A percentile compares a stretch with the other conserved stretches of the same genome.
Evolutionary conservation across 768 basidiomycete species (phyloP).

Genomic region (Xerocomellus chrysenteron): DNA sequence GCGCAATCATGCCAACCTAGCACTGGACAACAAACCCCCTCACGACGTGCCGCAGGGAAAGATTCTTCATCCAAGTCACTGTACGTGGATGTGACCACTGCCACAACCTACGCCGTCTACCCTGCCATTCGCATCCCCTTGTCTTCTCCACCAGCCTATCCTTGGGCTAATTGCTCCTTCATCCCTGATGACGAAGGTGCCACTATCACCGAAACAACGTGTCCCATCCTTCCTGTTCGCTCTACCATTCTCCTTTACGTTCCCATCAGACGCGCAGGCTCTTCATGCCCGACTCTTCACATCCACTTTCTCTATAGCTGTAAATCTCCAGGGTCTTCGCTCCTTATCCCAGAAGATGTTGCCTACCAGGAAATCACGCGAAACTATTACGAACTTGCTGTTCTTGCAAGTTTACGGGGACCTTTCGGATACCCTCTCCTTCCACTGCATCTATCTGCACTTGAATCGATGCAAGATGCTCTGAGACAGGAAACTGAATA

Average conservation of each 20-base stretch:
- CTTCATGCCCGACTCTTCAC: slow-evolving; percentile 48
- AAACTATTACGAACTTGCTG: slow-evolving; percentile 68
- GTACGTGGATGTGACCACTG: slow-evolving; percentile 35
- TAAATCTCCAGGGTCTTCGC: slow-evolving; percentile 42
- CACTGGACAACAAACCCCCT: slow-evolving; percentile 24
- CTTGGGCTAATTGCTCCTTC: slow-evolving; percentile 27
- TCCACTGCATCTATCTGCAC: slow-evolving; percentile 73
- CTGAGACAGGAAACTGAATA: slow-evolving; percentile 33
- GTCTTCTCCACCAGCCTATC: slow-evolving; percentile 35
- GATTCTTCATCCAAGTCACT: slow-evolving; percentile 28
- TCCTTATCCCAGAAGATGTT: slow-evolving; percentile 31
- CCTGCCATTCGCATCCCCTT: slow-evolving; percentile 44
- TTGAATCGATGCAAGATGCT: slow-evolving; percentile 56
- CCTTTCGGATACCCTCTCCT: slow-evolving; percentile 51
- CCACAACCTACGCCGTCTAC: slow-evolving; percentile 51
- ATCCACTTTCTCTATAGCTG: slow-evolving; percentile 58
- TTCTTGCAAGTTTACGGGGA: slow-evolving; percentile 49
- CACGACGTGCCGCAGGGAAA: slow-evolving; percentile 32
- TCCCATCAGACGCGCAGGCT: slow-evolving; percentile 44
- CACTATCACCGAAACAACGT: slow-evolving; percentile 28
- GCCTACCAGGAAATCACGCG: slow-evolving; percentile 55
- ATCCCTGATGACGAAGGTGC: slow-evolving; percentile 33
- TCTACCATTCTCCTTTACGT: slow-evolving; percentile 58
- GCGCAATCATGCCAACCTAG: slow-evolving; percentile 32
- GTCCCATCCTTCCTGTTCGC: slow-evolving; percentile 50